These are phyloP conservation scores for Plasmodium knowlesi DNA, from an alignment of 169 alveolate species.

Conservation along the genomic window DNA sequence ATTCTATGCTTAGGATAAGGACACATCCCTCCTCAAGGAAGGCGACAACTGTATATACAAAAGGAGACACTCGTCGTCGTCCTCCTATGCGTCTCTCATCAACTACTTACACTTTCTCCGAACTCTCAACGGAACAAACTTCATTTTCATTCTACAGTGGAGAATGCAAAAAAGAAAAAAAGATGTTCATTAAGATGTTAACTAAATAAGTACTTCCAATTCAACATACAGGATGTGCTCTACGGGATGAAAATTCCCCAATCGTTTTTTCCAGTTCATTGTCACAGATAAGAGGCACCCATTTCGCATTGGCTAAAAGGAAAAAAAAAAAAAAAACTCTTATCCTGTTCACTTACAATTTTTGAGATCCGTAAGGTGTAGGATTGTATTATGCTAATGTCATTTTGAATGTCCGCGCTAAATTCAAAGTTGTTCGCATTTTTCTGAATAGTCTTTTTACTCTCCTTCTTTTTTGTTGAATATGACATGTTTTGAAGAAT, in stretches of 20 bases:
- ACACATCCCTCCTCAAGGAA: background rate
- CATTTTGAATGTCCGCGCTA: conserved; percentile 55
- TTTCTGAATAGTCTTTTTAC: conserved; percentile 2
- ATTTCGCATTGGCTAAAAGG: background rate
- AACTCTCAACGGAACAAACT: conserved; percentile 63
- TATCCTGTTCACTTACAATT: conserved; percentile 8
- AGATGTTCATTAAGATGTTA: background rate
- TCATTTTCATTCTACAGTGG: conserved; percentile 40
- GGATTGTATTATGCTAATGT: conserved; percentile 42
- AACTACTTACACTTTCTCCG: conserved; percentile 65
- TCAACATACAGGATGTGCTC: background rate
- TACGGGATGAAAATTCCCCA: background rate
- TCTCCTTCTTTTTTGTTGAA: conserved; percentile 36
- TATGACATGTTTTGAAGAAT: conserved; percentile 53
- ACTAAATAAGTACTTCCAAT: background rate
- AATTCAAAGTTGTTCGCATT: conserved; percentile 18
- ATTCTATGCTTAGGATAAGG: background rate
- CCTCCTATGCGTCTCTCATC: background rate
- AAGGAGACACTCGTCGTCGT: background rate
- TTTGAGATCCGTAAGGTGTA: conserved; percentile 41
- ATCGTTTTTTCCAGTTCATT: background rate
- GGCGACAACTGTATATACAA: background rate
- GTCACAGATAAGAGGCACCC: background rate
- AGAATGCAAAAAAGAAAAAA: conserved; percentile 6
- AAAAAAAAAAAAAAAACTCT: background rate